phyloP scores from a whole-genome alignment of 192 early-diverging fungal genomes.

The Rhizophagus prolifer region DNA sequence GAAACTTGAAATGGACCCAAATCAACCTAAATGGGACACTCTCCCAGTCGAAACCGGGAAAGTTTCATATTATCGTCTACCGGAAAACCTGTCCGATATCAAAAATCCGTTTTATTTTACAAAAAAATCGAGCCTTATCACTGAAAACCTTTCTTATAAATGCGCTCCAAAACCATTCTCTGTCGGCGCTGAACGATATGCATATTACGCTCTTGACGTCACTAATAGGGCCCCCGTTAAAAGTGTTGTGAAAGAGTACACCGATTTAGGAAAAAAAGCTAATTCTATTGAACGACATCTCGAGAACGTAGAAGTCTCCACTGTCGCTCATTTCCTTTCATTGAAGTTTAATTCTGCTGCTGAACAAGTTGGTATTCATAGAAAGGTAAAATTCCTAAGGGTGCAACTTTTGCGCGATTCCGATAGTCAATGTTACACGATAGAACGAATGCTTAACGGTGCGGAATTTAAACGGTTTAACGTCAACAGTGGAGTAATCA shows the following conservation, averaged over 20 bases:
- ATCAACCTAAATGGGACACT: no score
- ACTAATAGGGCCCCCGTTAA: no score
- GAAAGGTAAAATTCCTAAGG: slow-evolving; percentile 6
- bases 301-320: slow-evolving; percentile 5
- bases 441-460: no score
- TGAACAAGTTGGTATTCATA: neutral
- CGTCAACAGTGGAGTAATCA: slow-evolving; percentile 13
- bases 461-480: slow-evolving; percentile 28
- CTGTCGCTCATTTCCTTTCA: slow-evolving; percentile 8
- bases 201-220: neutral
- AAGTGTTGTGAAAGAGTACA: slow-evolving; percentile 19
- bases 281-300: slow-evolving; percentile 16
- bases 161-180: no score
- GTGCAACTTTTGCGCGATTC: neutral
- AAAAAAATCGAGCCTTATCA: no score
- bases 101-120: no score
- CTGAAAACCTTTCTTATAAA: no score
- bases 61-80: no score
- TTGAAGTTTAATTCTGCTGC: neutral
- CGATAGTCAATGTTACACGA: neutral
- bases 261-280: neutral
- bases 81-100: no score
- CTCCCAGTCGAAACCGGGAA: no score
- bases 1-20: no score
- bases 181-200: no score